These are phyloP conservation scores for Begonia masoniana DNA, from an alignment of 306 rosid genomes.

Conservation along the genomic window DNA sequence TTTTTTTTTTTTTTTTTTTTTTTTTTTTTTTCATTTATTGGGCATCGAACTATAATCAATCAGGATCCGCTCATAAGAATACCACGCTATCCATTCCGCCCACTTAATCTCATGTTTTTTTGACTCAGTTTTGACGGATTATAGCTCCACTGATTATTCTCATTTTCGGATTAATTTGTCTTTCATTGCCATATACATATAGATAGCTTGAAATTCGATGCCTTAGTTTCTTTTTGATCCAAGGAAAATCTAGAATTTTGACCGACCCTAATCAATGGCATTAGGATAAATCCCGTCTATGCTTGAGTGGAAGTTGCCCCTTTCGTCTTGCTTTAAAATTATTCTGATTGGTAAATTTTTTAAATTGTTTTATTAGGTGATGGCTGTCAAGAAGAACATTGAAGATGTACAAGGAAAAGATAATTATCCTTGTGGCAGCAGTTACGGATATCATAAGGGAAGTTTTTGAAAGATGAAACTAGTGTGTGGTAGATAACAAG, in stretches of 20 bases:
- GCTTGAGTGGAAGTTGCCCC: too few species aligned
- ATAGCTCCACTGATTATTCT: not conserved
- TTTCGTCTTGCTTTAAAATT: not conserved
- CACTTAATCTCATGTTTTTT: not conserved
- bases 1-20: too few species aligned
- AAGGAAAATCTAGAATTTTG: not conserved
- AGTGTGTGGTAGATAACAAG: slow-evolving; percentile 3
- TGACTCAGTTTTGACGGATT: not conserved
- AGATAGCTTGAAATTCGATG: too few species aligned
- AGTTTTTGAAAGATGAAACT: too few species aligned
- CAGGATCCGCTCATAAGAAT: too few species aligned
- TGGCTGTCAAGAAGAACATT: slow-evolving; percentile 85
- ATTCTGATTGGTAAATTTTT: not conserved
- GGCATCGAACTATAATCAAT: too few species aligned
- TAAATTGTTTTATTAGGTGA: slow-evolving; percentile 29
- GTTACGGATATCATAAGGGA: too few species aligned
- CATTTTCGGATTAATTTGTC: not conserved
- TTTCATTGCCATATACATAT: too few species aligned
- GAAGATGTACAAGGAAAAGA: slow-evolving; percentile 90
- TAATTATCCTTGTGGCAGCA: slow-evolving; percentile 21
- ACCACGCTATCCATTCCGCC: too few species aligned
- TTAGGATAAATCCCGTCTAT: too few species aligned
- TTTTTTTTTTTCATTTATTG: too few species aligned
- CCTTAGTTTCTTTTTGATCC: not conserved
- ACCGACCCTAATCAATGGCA: too few species aligned